Conservation (phyloP, 129 eudicot genomes). For the Solidago caesia region DNA sequence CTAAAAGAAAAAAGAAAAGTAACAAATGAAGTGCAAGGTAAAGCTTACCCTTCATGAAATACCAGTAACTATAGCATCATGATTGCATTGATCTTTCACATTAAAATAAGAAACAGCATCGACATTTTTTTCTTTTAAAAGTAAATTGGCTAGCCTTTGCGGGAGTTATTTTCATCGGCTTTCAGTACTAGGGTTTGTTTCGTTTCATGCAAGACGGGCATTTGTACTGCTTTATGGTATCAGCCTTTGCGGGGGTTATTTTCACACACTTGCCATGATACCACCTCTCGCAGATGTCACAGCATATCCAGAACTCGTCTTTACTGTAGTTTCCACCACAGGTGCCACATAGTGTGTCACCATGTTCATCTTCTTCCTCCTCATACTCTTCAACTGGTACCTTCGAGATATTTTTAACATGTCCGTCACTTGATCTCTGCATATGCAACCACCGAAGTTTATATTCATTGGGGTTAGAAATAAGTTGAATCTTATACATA, state of each 20-base stretch:
- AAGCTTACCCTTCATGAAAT: conserved; percentile 12
- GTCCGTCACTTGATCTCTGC: conserved; percentile 84
- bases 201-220: conserved; percentile 61
- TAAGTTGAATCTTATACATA: not conserved
- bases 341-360: conserved; percentile 71
- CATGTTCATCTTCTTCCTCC: conserved; percentile 73
- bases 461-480: not conserved
- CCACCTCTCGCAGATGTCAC: conserved; percentile 85
- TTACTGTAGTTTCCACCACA: conserved; percentile 69
- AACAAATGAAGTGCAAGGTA: conserved; percentile 11
- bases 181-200: conserved; percentile 5
- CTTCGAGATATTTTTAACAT: conserved; percentile 53
- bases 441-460: not conserved
- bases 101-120: conserved; percentile 11
- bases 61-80: conserved; percentile 5
- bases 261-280: conserved; percentile 92
- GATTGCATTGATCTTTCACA: conserved; percentile 15
- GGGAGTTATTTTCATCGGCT: not conserved
- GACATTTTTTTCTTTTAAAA: not conserved
- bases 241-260: conserved; percentile 89
- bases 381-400: conserved; percentile 58
- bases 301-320: conserved; percentile 89
- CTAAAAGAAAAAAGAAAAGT: conserved; percentile 5
- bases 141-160: not conserved
- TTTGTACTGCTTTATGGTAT: conserved; percentile 73